Base-by-base conservation (phyloP, 768 basidiomycete species). In the Leccinum longicurvipes region DNA sequence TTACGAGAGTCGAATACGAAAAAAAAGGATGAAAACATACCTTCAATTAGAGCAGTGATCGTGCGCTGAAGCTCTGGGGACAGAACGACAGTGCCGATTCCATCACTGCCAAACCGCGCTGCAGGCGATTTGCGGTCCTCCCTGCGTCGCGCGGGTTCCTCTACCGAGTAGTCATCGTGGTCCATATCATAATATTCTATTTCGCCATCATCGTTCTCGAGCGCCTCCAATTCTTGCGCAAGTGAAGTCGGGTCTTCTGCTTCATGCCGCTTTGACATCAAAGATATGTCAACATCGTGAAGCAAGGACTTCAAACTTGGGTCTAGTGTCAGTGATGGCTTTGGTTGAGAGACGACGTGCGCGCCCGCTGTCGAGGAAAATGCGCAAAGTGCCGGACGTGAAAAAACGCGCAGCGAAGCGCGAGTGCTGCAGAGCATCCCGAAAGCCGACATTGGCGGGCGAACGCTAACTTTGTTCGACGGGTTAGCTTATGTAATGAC, bases 71-170 rank as follows among this genome's bases (percentile, higher is more conserved):
- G 76, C 69, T 93, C 86, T 9, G 78, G 69, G 0, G 94, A 87
- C 12, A 98, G 64, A 12, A 86, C 73, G 8, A 93, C 83, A 44
- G 85, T 74, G 9, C 91, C 90, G 47, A 91, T 78, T 42, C 79
- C 74, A 55, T 84, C 78, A 61, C 88, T 87, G 17, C 93, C 95
- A 68, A 90, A 90, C 23, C 76, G 74, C 19, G 93, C 92, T 21
- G 91, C 92, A 42, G 91, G 88, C 24, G 91, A 92, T 67, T 89
- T 89, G 50, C 82, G 75, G 44, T 69, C 80, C 67, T 61, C 76
- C 60, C 59, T 64, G 28, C 51, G 64, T 42, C 59, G 64, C 29
- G 55, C 54, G 53, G 51, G 63, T 9, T 73, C 66, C 24, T 70
- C 70, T 6, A 54, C 46, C 12, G 51, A 36, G 23, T 70, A 63